A percentile compares a stretch with the other conserved stretches of the same genome.
These are phyloP conservation scores for Phytophthora crassamura DNA, from an alignment of 352 stramenopile genomes.

Conservation along the genomic window DNA sequence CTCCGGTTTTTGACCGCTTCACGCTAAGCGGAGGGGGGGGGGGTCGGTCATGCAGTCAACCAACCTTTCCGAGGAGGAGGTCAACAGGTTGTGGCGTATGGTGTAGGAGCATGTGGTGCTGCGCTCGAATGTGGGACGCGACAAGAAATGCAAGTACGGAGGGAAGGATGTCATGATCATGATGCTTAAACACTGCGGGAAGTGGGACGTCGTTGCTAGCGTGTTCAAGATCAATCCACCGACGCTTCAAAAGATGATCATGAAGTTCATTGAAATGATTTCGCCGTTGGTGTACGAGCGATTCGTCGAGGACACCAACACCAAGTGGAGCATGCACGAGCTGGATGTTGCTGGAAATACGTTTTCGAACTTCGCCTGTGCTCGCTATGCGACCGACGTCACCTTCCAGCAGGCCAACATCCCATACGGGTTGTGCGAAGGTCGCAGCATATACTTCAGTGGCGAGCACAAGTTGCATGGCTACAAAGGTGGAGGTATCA, in stretches of 20 bases:
- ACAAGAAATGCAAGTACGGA: slow-evolving; percentile 18
- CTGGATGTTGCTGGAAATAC: neutral
- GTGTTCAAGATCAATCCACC: slow-evolving; percentile 10
- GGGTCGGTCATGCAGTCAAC: slow-evolving; percentile 5
- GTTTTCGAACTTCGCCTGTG: slow-evolving; percentile 6
- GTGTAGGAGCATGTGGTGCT: slow-evolving; percentile 10
- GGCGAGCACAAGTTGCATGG: neutral
- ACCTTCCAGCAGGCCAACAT: slow-evolving; percentile 18
- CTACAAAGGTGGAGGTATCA: neutral
- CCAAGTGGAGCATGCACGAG: neutral
- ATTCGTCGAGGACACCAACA: neutral
- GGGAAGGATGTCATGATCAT: slow-evolving; percentile 15
- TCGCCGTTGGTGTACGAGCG: slow-evolving; percentile 5
- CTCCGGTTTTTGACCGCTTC: slow-evolving; percentile 11
- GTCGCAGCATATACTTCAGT: neutral
- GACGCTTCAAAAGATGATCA: slow-evolving; percentile 9
- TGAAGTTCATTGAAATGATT: slow-evolving; percentile 5
- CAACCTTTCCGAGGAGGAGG: slow-evolving; percentile 5
- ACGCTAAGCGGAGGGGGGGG: neutral
- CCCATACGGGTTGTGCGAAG: slow-evolving; percentile 3
- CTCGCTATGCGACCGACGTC: slow-evolving; percentile 8
- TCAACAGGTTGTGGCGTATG: slow-evolving; percentile 8
- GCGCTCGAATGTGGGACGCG: slow-evolving; percentile 10
- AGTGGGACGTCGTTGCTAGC: slow-evolving; percentile 13
- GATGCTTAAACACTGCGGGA: slow-evolving; percentile 2